A percentile compares a stretch with the other conserved stretches of the same genome.
Conservation (phyloP, 805 yeast genomes). For the Wickerhamomyces silvicola region DNA sequence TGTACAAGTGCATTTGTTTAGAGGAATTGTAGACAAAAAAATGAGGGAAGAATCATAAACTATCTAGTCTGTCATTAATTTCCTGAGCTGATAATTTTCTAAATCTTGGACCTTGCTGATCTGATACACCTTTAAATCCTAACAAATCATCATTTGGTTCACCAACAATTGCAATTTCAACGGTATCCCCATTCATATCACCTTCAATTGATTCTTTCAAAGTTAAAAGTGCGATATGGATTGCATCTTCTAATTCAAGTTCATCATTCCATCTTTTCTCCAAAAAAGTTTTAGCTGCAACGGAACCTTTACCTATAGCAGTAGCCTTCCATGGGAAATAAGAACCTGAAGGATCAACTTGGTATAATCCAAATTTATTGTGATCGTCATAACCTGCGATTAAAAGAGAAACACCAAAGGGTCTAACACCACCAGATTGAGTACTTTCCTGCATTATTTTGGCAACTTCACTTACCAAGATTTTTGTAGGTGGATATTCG, state of each 20-base stretch:
- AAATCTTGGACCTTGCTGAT: slow-evolving; percentile 83
- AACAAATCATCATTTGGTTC: slow-evolving; percentile 73
- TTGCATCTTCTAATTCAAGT: slow-evolving; percentile 95
- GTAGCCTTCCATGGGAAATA: slow-evolving; percentile 99
- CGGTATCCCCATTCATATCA: slow-evolving; percentile 93
- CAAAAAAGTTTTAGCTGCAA: slow-evolving; percentile 93
- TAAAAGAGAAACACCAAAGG: slow-evolving; percentile 92
- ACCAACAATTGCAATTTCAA: slow-evolving; percentile 85
- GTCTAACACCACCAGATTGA: slow-evolving; percentile 97
- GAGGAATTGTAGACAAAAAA: too few species aligned
- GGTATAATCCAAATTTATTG: slow-evolving; percentile 75
- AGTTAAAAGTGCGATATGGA: slow-evolving; percentile 90
- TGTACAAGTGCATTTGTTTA: too few species aligned
- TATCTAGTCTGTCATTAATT: slow-evolving; percentile 91
- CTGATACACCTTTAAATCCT: slow-evolving; percentile 79
- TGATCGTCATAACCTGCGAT: slow-evolving; percentile 91
- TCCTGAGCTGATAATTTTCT: slow-evolving; percentile 82
- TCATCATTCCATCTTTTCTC: slow-evolving; percentile 99
- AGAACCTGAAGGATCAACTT: slow-evolving; percentile 97
- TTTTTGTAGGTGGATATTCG: slow-evolving; percentile 95
- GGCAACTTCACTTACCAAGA: slow-evolving; percentile 91
- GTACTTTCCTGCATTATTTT: slow-evolving; percentile 98
- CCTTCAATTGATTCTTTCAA: slow-evolving; percentile 97
- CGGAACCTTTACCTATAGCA: slow-evolving; percentile 94
- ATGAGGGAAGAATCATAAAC: slow-evolving; percentile 56